phyloP scores from a whole-genome alignment of 768 basidiomycete species.

The Tephrocybe sp. region DNA sequence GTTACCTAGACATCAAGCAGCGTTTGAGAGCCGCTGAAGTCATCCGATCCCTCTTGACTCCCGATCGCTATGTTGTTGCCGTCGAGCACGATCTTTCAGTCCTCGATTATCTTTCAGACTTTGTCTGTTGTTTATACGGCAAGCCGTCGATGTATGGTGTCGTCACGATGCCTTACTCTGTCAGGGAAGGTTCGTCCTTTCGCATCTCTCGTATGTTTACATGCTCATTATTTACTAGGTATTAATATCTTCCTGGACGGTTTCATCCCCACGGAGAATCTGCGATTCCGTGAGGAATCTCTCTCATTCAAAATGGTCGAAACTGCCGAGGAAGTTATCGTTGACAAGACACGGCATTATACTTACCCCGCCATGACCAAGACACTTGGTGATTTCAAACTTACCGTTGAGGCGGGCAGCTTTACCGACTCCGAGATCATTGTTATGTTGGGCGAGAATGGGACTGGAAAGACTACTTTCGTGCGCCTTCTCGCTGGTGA shows the following conservation, averaged over 20 bases:
- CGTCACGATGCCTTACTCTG: conserved; percentile 98
- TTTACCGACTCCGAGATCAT: conserved; percentile 99
- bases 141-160: conserved; percentile 98
- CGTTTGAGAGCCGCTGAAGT: conserved; percentile 93
- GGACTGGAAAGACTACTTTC: conserved; percentile 98
- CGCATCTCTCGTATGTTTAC: conserved; percentile 1
- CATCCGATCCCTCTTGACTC: conserved; percentile 81
- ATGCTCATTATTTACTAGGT: conserved; percentile 43
- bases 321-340: conserved; percentile 85
- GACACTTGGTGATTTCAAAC: conserved; percentile 93
- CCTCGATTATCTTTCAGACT: conserved; percentile 97
- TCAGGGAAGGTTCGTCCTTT: conserved; percentile 77
- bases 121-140: conserved; percentile 96
- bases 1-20: conserved; percentile 96
- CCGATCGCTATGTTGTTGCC: conserved; percentile 91
- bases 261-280: conserved; percentile 97
- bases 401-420: conserved; percentile 84
- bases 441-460: conserved; percentile 99
- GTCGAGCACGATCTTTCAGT: conserved; percentile 99
- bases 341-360: conserved; percentile 88
- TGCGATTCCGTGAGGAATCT: conserved; percentile 96
- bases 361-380: conserved; percentile 96
- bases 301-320: conserved; percentile 98
- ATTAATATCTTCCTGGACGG: conserved; percentile 99
- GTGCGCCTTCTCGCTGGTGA: conserved; percentile 95